Conservation (phyloP, 1,284 basidiomycete genomes). For the Peniophora sp. region DNA sequence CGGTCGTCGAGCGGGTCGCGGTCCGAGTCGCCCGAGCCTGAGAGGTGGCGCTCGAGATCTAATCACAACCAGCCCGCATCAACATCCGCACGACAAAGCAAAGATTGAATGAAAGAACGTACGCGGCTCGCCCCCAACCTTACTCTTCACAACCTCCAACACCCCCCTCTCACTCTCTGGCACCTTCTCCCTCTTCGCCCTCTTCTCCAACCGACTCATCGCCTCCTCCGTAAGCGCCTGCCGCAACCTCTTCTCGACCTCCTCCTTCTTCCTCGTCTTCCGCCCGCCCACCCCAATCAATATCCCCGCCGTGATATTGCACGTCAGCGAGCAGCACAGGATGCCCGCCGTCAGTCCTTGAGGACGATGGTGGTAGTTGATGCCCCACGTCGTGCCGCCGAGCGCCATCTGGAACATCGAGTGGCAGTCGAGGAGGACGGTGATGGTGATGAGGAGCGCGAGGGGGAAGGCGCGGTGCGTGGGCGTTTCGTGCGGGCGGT, state of each 20-base stretch:
- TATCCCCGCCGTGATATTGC: slow-evolving; percentile 9
- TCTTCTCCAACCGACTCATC: slow-evolving; percentile 3
- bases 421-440: slow-evolving; percentile 7
- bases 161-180: neutral
- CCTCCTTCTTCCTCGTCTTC: slow-evolving; percentile 6
- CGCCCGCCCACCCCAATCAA: slow-evolving; percentile 4
- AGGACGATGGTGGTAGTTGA: slow-evolving; percentile 5
- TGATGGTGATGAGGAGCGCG: slow-evolving; percentile 6
- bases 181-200: slow-evolving; percentile 1
- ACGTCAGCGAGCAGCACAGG: slow-evolving; percentile 4
- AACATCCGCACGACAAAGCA: neutral
- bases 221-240: slow-evolving; percentile 8
- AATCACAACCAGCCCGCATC: neutral
- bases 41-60: neutral
- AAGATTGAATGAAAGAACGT: neutral
- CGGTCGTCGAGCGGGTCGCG: neutral
- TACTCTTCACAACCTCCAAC: neutral
- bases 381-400: slow-evolving; percentile 7
- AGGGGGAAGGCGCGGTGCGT: slow-evolving; percentile 7
- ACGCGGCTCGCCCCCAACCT: neutral
- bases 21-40: neutral
- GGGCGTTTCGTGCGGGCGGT: slow-evolving; percentile 9
- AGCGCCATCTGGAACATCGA: slow-evolving; percentile 11
- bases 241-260: slow-evolving; percentile 5
- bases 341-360: slow-evolving; percentile 4